Percentiles rank a stretch among this genome's conserved stretches.
Conservation (phyloP, 2,329 filamentous ascomycete genomes). For the Penicillium sp. region DNA sequence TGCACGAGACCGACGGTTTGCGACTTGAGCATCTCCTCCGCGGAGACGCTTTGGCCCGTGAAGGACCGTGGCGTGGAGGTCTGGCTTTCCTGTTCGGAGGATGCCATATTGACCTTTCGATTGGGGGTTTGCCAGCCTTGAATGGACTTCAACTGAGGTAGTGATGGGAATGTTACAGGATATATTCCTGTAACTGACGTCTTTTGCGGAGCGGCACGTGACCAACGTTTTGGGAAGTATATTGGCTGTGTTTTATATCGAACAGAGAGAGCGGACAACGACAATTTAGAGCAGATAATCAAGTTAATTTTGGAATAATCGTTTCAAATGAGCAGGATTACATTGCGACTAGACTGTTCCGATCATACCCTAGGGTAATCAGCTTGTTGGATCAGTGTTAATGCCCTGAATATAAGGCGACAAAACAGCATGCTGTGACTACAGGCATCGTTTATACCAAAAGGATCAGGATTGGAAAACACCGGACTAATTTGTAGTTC, state of each 20-base stretch:
- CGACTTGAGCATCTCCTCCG: conserved; percentile 79
- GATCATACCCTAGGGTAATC: too few species aligned
- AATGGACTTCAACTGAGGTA: not conserved
- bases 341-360: too few species aligned
- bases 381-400: too few species aligned
- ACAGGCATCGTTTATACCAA: not conserved
- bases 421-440: not conserved
- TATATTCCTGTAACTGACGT: conserved; percentile 17
- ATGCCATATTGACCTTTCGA: conserved; percentile 11
- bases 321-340: too few species aligned
- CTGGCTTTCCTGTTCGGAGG: conserved; percentile 40
- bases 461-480: not conserved
- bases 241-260: not conserved
- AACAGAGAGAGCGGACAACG: not conserved
- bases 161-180: not conserved
- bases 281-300: too few species aligned
- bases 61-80: conserved; percentile 61
- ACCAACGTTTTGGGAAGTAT: not conserved
- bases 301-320: too few species aligned
- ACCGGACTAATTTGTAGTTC: too few species aligned
- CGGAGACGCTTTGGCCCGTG: conserved; percentile 73
- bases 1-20: conserved; percentile 90
- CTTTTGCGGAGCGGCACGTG: conserved; percentile 16
- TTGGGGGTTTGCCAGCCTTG: not conserved
- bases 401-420: not conserved